Conservation (phyloP, 192 early-diverging fungal species). For the Coemansia sp. region DNA sequence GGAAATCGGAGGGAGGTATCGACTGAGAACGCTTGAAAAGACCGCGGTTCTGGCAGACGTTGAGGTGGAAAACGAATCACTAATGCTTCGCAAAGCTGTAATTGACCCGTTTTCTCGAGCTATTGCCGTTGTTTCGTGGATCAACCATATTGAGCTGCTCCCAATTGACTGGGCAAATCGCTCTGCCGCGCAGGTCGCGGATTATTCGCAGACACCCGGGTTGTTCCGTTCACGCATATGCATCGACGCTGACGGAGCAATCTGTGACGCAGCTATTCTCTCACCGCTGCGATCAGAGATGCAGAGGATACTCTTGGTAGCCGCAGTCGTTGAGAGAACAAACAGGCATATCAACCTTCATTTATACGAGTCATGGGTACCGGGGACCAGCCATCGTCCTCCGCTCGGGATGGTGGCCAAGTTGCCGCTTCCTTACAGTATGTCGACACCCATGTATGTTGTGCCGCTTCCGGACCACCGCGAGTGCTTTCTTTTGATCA, state of each 20-base stretch:
- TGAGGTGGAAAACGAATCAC: background rate
- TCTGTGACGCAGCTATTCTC: constrained; percentile 41
- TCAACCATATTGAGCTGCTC: constrained; percentile 26
- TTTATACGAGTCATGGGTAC: constrained; percentile 40
- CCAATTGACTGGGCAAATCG: constrained; percentile 14
- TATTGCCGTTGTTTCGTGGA: constrained; percentile 34
- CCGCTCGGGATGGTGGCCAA: constrained; percentile 21
- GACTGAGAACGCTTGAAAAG: constrained; percentile 3
- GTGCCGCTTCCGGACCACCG: constrained; percentile 30
- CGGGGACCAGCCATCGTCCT: background rate
- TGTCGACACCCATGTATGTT: constrained; percentile 26
- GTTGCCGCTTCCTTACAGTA: constrained; percentile 33
- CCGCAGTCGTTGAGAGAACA: constrained; percentile 25
- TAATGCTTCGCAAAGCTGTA: constrained; percentile 21
- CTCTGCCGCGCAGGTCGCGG: background rate
- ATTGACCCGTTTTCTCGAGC: constrained; percentile 28
- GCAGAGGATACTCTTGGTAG: constrained; percentile 33
- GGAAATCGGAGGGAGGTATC: background rate
- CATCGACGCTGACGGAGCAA: constrained; percentile 10
- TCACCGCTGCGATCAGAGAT: constrained; percentile 15
- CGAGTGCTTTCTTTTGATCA: constrained; percentile 39
- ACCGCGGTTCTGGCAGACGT: background rate
- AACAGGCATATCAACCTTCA: constrained; percentile 16
- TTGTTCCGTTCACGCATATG: background rate
- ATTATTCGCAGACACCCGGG: background rate